Evolutionary conservation across 257 asterid genomes (phyloP).

Genomic region (Anisodus acutangulus): DNA sequence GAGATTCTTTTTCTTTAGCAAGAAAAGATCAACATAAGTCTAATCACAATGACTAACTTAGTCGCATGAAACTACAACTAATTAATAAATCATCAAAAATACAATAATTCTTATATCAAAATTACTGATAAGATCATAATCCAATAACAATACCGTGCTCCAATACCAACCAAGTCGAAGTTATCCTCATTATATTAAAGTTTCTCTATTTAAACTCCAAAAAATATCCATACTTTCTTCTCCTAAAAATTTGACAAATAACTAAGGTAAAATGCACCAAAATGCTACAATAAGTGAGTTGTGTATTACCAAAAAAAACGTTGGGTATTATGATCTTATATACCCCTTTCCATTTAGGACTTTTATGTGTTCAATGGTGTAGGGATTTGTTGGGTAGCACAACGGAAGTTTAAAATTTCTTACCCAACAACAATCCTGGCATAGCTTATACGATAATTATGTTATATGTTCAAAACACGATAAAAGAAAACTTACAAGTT

Average conservation of each 20-base stretch:
- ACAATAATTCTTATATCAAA: background rate
- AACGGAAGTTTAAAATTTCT: too few species aligned
- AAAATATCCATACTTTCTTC: background rate
- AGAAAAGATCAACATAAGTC: background rate
- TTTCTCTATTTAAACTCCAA: background rate
- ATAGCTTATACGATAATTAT: too few species aligned
- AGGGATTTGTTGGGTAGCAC: too few species aligned
- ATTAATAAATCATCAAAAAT: background rate
- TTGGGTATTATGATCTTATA: too few species aligned
- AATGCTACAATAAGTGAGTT: background rate
- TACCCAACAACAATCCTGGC: too few species aligned
- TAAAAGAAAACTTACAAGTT: too few species aligned
- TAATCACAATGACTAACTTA: conserved; percentile 2
- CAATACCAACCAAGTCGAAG: background rate
- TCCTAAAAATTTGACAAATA: background rate
- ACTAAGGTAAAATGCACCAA: background rate
- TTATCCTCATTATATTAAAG: background rate
- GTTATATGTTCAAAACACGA: too few species aligned
- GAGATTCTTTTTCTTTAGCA: background rate
- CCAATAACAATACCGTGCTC: background rate
- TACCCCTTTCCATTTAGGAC: too few species aligned
- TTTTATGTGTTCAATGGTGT: too few species aligned
- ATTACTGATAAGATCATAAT: background rate
- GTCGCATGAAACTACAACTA: background rate
- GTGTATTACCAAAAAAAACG: background rate